Evolutionary conservation across 2,329 filamentous ascomycete species (phyloP), one percentile per base, ranked within the genome.

Genomic region (Colletotrichum sojae): DNA sequence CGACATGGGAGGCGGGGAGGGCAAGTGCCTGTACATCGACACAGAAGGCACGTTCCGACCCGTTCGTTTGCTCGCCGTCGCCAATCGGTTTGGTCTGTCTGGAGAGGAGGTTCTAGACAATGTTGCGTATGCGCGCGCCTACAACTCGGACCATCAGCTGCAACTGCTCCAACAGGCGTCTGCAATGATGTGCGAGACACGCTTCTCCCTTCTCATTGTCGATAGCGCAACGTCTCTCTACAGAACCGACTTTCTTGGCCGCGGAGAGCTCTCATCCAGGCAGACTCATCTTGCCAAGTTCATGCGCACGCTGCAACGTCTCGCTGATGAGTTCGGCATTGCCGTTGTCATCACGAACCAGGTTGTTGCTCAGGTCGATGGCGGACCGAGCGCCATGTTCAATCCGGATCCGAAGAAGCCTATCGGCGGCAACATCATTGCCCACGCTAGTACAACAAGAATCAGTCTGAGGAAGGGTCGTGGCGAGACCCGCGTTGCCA

Each of bases 401-500:
- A 99, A 99, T 75, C 96, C 97, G 0, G 97, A 99, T 77, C 96
- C 96, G 8, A 99, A 99, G 88, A 99, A 99, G 81, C 96, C 96
- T 0, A 98, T 99, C 78, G 96, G 96, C 74, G 96, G 96, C 72
- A 98, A 99, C 81, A 99, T 99, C 73, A 98, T 99, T 78, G 96
- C 97, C 3, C 96, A 99, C 80, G 95, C 96, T 60, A 97, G 94
- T 77, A 99, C 96, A 1, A 99, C 96, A 2, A 88, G 96, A 76
- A 88, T 99, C 75, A 98, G 94, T 76, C 81, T 99, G 78, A 98
- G 97, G 85, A 99, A 99, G 81, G 97, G 96, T 2, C 88, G 96
- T 63, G 96, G 89, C 36, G 96, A 99, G 85, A 99, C 96, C 22
- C 90, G 96, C 84, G 94, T 99, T 73, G 97, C 96, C 84, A 99